Evolutionary conservation across 306 rosid genomes (phyloP).

Genomic region (Oxytropis ochrocephala): DNA sequence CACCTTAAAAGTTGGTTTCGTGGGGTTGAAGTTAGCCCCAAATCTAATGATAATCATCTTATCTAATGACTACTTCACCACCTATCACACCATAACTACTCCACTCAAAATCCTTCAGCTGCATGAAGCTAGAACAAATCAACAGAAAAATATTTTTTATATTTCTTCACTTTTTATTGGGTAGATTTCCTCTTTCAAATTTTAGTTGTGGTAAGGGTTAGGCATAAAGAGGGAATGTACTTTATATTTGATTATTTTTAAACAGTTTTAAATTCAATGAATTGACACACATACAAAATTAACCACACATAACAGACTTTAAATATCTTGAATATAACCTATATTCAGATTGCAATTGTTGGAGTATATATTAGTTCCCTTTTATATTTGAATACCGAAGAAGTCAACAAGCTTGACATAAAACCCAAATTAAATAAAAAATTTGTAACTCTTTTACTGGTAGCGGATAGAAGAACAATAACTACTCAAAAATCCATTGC

Average conservation of each 20-base stretch:
- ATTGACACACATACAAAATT: background rate
- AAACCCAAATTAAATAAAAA: conserved; percentile 10
- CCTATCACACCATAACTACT: background rate
- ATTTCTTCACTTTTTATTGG: background rate
- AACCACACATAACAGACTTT: background rate
- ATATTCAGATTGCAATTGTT: background rate
- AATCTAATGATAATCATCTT: background rate
- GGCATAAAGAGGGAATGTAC: background rate
- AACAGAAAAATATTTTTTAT: background rate
- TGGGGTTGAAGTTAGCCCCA: too few species aligned
- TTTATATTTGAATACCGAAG: conserved; percentile 17
- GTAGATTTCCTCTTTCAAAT: background rate
- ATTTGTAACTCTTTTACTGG: background rate
- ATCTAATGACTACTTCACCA: background rate
- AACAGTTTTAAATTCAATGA: background rate
- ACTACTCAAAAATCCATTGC: background rate
- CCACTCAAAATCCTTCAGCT: background rate
- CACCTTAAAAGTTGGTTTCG: too few species aligned
- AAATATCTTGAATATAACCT: background rate
- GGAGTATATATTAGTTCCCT: background rate
- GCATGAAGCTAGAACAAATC: background rate
- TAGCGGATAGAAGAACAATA: background rate
- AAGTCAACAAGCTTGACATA: conserved; percentile 18
- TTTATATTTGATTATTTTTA: background rate
- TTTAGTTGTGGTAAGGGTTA: background rate